phyloP scores from a whole-genome alignment of 495 filamentous ascomycete genomes.

The Penicillium manginii region DNA sequence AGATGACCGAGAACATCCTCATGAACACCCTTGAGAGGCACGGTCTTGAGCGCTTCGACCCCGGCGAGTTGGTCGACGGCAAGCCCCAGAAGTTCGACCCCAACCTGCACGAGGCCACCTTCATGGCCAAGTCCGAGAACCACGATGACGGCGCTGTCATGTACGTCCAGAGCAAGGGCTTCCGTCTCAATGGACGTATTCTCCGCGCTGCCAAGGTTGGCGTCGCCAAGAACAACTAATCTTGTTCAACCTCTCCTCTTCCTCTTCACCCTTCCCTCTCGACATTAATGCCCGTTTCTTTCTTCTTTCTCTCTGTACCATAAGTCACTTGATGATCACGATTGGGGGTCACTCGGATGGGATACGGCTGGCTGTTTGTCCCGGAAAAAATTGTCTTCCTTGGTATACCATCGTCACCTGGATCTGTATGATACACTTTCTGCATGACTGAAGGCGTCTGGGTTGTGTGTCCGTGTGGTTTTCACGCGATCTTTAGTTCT shows the following conservation, averaged over 20 bases:
- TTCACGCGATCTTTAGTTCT: slow-evolving; percentile 24
- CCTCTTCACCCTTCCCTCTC: neutral
- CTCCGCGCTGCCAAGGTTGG: slow-evolving; percentile 94
- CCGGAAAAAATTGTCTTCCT: slow-evolving; percentile 28
- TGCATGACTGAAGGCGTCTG: slow-evolving; percentile 42
- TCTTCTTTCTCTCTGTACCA: slow-evolving; percentile 43
- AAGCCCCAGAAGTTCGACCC: slow-evolving; percentile 79
- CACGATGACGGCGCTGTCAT: slow-evolving; percentile 93
- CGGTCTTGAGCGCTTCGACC: slow-evolving; percentile 88
- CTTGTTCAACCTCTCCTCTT: neutral
- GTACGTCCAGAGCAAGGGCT: slow-evolving; percentile 93
- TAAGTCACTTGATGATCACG: slow-evolving; percentile 45
- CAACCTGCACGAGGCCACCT: slow-evolving; percentile 93
- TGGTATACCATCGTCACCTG: slow-evolving; percentile 33
- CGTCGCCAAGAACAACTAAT: slow-evolving; percentile 74
- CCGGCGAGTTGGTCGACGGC: slow-evolving; percentile 59
- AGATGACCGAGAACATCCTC: slow-evolving; percentile 91
- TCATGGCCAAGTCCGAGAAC: slow-evolving; percentile 79
- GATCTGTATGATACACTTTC: slow-evolving; percentile 49
- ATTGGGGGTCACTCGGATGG: slow-evolving; percentile 33
- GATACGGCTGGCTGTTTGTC: slow-evolving; percentile 31
- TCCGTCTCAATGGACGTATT: slow-evolving; percentile 84
- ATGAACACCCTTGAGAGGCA: slow-evolving; percentile 91
- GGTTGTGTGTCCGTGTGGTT: slow-evolving; percentile 35
- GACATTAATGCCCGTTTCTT: slow-evolving; percentile 12